Base-by-base conservation (phyloP, 768 basidiomycete species). In the Cantharellus cinnabarinus region DNA sequence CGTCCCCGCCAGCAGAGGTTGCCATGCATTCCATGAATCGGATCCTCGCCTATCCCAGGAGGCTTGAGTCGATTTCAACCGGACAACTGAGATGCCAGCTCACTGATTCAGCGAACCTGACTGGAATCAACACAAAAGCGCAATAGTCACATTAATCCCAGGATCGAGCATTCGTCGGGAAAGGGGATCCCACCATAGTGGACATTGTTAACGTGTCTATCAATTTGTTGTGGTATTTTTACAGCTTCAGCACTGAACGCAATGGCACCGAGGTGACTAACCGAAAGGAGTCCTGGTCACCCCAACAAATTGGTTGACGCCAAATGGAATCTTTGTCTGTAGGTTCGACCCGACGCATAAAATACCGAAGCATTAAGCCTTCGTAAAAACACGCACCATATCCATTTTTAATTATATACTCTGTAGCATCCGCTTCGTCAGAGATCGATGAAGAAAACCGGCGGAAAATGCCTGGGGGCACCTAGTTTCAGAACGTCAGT, bases 171-270 rank as follows among this genome's bases (percentile, higher is more conserved):
- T 15, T 53, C 37, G n/a, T 38, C 50, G 20, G 51, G 55, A 15
- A 58, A 42, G 59, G 48, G 48, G 41, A 20, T 40, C 34, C 35
- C 5, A 10, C 56, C 40, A 48, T 60, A 60, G 14, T 44, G 56
- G n/a, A 60, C 59, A 41, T 60, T 60, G 53, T 60, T 60, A 15
- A 60, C 40, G 57, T 60, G 59, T 57, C 56, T 57, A 35, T 37
- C 10, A 54, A 48, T 48, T 7, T 10, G 35, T 14, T 54, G 52
- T 37, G 7, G 52, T 10, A 14, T 7, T 54, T 37, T 37, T 7
- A 54, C 52, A 10, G 52, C 7, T 37, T 54, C 35, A 37, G 10
- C 14, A 10, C 10, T 54, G 52, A 10, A 37, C 38, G 10, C 10
- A 37, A 37, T 54, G 20, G 20, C 20, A 14, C 35, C 52, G 56